Evolutionary conservation across 1,139 yeast genomes (phyloP).

Genomic region (Yamadazyma trypodendri): DNA sequence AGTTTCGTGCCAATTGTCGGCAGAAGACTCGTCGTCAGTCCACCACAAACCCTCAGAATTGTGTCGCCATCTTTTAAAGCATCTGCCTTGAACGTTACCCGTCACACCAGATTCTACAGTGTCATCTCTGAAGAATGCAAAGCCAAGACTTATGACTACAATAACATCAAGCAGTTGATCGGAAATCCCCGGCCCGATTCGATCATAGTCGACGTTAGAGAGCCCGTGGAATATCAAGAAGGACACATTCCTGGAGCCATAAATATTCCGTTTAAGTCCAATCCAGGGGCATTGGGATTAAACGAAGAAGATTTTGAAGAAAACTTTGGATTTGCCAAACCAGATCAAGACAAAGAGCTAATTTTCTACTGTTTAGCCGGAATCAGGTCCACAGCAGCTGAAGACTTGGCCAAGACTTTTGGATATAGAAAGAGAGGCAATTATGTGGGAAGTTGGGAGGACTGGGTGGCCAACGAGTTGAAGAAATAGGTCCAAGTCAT

Average conservation of each 20-base stretch:
- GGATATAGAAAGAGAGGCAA: conserved; percentile 81
- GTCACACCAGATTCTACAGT: conserved; percentile 19
- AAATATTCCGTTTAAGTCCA: conserved; percentile 85
- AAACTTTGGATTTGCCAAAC: conserved; percentile 82
- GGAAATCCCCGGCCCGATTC: conserved; percentile 40
- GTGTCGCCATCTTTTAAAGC: background rate
- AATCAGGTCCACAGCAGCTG: conserved; percentile 87
- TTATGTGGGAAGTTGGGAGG: conserved; percentile 81
- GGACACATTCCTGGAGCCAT: conserved; percentile 81
- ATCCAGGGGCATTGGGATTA: conserved; percentile 92
- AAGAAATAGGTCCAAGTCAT: background rate
- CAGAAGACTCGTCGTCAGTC: conserved; percentile 1
- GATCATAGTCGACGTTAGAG: conserved; percentile 84
- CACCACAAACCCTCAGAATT: background rate
- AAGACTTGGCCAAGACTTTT: conserved; percentile 84
- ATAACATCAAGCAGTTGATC: conserved; percentile 52
- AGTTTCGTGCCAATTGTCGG: background rate
- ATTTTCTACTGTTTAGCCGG: conserved; percentile 94
- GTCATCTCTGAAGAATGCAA: conserved; percentile 33
- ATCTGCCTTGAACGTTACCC: background rate
- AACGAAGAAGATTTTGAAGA: conserved; percentile 76
- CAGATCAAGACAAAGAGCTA: conserved; percentile 65
- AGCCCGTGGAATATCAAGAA: conserved; percentile 73
- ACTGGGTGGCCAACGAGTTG: conserved; percentile 65
- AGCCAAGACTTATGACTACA: conserved; percentile 56